These are phyloP conservation scores for Cryptococcus depauperatus DNA, from an alignment of 1,284 basidiomycete genomes.

Conservation along the genomic window DNA sequence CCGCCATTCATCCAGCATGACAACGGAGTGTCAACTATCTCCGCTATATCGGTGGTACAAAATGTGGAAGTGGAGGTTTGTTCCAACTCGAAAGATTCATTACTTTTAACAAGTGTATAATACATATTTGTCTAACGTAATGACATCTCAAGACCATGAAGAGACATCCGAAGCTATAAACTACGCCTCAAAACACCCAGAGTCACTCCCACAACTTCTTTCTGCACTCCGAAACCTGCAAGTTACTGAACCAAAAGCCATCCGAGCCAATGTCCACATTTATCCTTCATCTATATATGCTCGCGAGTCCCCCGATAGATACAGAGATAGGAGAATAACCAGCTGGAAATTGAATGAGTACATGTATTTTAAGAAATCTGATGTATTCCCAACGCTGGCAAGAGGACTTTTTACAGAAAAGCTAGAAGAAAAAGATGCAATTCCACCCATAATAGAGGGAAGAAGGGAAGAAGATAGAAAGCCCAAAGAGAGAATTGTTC, in stretches of 20 bases:
- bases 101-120: too few species aligned
- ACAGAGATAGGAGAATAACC: constrained; percentile 47
- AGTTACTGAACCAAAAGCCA: constrained; percentile 33
- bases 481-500: constrained; percentile 63
- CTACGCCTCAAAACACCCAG: constrained; percentile 18
- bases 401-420: constrained; percentile 71
- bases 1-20: too few species aligned
- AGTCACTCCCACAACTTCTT: constrained; percentile 28
- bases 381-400: constrained; percentile 84
- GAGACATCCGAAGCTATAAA: background rate
- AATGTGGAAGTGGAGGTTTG: too few species aligned
- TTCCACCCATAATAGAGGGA: constrained; percentile 28
- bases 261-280: constrained; percentile 29
- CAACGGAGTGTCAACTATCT: too few species aligned
- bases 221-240: constrained; percentile 26
- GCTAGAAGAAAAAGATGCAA: constrained; percentile 31
- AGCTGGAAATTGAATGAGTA: constrained; percentile 97
- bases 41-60: too few species aligned
- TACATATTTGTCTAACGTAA: too few species aligned
- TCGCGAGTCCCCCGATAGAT: constrained; percentile 13
- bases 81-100: too few species aligned
- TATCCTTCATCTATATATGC: constrained; percentile 37
- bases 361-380: constrained; percentile 79
- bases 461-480: constrained; percentile 7
- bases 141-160: too few species aligned